These are phyloP conservation scores for Trichoderma guizhouense DNA, from an alignment of 2,329 filamentous ascomycete genomes.

Conservation along the genomic window DNA sequence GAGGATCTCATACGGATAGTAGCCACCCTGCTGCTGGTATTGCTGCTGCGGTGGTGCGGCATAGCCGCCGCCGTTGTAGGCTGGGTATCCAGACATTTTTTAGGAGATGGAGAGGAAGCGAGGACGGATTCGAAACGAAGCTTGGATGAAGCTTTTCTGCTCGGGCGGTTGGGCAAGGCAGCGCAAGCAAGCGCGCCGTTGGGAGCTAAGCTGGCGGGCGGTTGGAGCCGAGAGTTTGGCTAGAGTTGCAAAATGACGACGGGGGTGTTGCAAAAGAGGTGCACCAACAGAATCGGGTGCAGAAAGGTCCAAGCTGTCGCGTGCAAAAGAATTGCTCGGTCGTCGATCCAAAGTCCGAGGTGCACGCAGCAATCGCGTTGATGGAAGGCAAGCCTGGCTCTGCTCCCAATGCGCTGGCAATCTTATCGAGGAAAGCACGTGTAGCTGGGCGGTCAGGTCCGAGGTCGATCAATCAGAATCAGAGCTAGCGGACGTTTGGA, in stretches of 20 bases:
- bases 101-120: not conserved
- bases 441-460: slow-evolving; percentile 12
- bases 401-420: slow-evolving; percentile 7
- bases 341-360: not conserved
- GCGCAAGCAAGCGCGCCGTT: slow-evolving; percentile 15
- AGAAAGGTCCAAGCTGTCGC: not conserved
- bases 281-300: not conserved
- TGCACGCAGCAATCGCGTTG: not conserved
- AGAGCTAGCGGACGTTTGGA: not conserved
- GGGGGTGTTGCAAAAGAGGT: not conserved
- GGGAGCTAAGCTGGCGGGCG: not conserved
- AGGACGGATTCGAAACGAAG: not conserved
- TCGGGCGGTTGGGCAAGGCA: not conserved
- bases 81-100: slow-evolving; percentile 19
- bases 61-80: slow-evolving; percentile 17
- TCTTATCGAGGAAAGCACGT: slow-evolving; percentile 12
- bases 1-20: slow-evolving; percentile 48
- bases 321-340: not conserved
- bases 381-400: not conserved
- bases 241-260: not conserved
- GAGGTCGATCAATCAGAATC: slow-evolving; percentile 7
- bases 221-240: slow-evolving; percentile 1
- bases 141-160: not conserved
- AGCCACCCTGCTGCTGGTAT: slow-evolving; percentile 39
- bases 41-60: slow-evolving; percentile 17